Conservation (phyloP, 306 rosid species). For the Purshia tridentata region DNA sequence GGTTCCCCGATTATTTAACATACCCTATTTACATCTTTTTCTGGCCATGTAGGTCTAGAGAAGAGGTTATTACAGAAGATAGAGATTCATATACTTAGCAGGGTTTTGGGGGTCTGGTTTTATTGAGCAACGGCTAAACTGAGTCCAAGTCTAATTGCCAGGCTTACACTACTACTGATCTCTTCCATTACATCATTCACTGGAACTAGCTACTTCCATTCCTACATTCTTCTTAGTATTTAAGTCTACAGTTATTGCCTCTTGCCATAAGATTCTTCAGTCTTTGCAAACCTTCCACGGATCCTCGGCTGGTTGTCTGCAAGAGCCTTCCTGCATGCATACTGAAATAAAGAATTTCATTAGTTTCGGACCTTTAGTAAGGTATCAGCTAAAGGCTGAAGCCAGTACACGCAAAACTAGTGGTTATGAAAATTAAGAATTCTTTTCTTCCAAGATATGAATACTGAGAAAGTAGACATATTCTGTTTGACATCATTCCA, state of each 20-base stretch:
- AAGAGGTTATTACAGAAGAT: slow-evolving; percentile 39
- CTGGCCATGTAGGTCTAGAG: slow-evolving; percentile 28
- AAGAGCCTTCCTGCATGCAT: slow-evolving; percentile 98
- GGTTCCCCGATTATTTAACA: slow-evolving; percentile 49
- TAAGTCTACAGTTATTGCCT: slow-evolving; percentile 44
- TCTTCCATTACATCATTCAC: slow-evolving; percentile 32
- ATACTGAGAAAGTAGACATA: background rate
- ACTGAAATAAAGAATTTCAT: slow-evolving; percentile 42
- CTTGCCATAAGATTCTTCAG: slow-evolving; percentile 64
- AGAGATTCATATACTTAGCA: slow-evolving; percentile 32
- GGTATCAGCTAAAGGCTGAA: slow-evolving; percentile 8
- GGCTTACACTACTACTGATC: slow-evolving; percentile 18
- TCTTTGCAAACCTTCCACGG: slow-evolving; percentile 97
- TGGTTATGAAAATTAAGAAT: background rate
- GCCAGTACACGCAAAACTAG: slow-evolving; percentile 3
- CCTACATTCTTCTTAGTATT: slow-evolving; percentile 27
- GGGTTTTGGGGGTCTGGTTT: slow-evolving; percentile 26
- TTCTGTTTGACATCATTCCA: background rate
- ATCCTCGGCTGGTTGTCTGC: slow-evolving; percentile 98
- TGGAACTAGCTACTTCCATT: slow-evolving; percentile 41
- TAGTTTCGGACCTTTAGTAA: slow-evolving; percentile 1
- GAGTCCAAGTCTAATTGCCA: slow-evolving; percentile 14
- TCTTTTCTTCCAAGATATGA: background rate
- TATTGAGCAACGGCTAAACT: slow-evolving; percentile 37
- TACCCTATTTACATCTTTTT: slow-evolving; percentile 65